These are phyloP conservation scores for Kuraishia piskuri DNA, from an alignment of 805 yeast genomes.

Conservation along the genomic window DNA sequence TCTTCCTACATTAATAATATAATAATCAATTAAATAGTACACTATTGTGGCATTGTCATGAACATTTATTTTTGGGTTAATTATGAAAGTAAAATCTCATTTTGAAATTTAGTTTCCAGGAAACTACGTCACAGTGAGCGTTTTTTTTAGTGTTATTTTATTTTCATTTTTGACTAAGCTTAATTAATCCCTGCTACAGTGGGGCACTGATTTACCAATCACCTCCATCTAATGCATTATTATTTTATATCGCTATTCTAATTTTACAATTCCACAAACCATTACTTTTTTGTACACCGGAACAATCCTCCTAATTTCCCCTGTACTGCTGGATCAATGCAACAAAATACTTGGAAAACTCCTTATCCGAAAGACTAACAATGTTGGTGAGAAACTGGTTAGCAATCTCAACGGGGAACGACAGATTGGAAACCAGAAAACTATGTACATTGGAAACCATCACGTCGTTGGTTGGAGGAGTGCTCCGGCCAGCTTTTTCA, in stretches of 20 bases:
- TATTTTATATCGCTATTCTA: not conserved
- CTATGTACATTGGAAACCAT: conserved; percentile 20
- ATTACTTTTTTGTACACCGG: not conserved
- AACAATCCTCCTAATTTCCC: conserved; percentile 4
- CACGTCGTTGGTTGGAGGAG: conserved; percentile 17
- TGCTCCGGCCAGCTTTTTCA: not conserved
- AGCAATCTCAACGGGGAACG: conserved; percentile 51
- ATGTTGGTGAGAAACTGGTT: conserved; percentile 56
- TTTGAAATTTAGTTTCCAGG: too few relatives aligned
- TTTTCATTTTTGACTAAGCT: too few relatives aligned
- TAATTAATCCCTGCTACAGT: too few relatives aligned
- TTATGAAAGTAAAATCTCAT: too few relatives aligned
- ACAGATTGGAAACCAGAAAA: conserved; percentile 43
- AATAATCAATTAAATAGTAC: too few relatives aligned
- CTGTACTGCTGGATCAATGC: conserved; percentile 23
- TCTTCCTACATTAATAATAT: too few relatives aligned
- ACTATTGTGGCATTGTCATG: too few relatives aligned
- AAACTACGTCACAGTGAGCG: too few relatives aligned
- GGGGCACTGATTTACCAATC: not conserved
- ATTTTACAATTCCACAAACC: not conserved
- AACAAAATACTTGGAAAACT: conserved; percentile 64
- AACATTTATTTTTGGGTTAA: too few relatives aligned
- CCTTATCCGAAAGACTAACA: conserved; percentile 46
- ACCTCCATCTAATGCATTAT: not conserved
- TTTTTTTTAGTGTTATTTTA: too few relatives aligned